Conservation (phyloP, 352 stramenopile species). For the Phytophthora citrophthora region DNA sequence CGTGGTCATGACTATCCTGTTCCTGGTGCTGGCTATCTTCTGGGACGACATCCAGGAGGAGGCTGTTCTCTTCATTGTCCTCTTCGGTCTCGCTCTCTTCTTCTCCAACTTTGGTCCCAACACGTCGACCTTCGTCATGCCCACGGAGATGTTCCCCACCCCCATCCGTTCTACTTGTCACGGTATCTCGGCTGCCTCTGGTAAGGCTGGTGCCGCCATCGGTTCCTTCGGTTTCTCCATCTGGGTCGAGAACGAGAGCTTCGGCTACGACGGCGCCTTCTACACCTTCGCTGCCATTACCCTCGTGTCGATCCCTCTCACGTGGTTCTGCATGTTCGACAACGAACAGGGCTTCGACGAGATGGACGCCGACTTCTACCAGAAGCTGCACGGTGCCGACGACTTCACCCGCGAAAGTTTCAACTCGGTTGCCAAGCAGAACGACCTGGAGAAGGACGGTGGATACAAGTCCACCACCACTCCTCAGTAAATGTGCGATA, state of each 20-base stretch:
- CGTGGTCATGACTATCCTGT: constrained; percentile 62
- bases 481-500: neutral
- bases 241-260: constrained; percentile 26
- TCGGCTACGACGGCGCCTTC: constrained; percentile 29
- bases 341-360: constrained; percentile 39
- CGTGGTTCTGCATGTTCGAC: constrained; percentile 67
- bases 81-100: constrained; percentile 79
- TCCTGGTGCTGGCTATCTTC: constrained; percentile 56
- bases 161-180: constrained; percentile 86
- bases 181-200: constrained; percentile 55
- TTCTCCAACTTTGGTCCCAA: constrained; percentile 88
- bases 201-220: constrained; percentile 27
- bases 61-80: constrained; percentile 62
- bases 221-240: constrained; percentile 35
- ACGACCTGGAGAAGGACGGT: neutral
- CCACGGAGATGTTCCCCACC: constrained; percentile 83
- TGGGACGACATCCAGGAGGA: constrained; percentile 62
- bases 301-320: constrained; percentile 42
- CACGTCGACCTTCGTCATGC: constrained; percentile 88
- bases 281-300: constrained; percentile 63
- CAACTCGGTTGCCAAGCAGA: too few species aligned
- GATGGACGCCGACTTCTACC: constrained; percentile 24
- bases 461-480: neutral
- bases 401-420: neutral
- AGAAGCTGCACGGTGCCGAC: constrained; percentile 2